Percentiles rank a stretch among this genome's conserved stretches.
phyloP scores from a whole-genome alignment of 2,329 filamentous ascomycete species.

The Didymella glomerata region DNA sequence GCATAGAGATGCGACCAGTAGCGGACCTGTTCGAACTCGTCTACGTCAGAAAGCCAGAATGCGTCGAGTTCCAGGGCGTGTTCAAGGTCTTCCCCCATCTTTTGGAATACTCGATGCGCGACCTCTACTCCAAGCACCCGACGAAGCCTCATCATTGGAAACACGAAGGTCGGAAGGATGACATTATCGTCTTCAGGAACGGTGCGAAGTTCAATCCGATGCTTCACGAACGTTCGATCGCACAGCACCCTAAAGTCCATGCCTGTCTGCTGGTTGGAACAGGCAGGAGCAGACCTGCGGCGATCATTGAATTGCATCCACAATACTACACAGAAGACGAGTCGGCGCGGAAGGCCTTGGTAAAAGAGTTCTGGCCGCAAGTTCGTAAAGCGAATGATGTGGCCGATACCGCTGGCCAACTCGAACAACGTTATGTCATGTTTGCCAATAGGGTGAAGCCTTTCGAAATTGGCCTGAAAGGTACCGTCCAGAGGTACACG shows the following conservation, averaged over 20 bases:
- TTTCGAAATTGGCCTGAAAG: conserved; percentile 58
- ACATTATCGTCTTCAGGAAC: conserved; percentile 33
- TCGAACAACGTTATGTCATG: conserved; percentile 55
- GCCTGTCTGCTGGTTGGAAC: conserved; percentile 47
- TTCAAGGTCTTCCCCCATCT: conserved; percentile 32
- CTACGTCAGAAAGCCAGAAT: conserved; percentile 25
- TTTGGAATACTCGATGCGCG: conserved; percentile 33
- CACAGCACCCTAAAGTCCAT: conserved; percentile 41
- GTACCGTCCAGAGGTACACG: conserved; percentile 54
- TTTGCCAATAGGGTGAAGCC: conserved; percentile 57
- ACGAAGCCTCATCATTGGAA: conserved; percentile 41
- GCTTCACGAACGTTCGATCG: conserved; percentile 35
- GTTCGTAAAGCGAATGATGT: conserved; percentile 56
- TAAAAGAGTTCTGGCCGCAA: conserved; percentile 54
- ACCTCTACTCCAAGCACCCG: conserved; percentile 37
- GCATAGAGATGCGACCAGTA: conserved; percentile 36
- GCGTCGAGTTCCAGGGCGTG: conserved; percentile 28
- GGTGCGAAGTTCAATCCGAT: conserved; percentile 36
- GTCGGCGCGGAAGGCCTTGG: conserved; percentile 39
- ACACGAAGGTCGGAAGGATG: conserved; percentile 33
- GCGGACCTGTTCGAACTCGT: conserved; percentile 34
- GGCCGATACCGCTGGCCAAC: conserved; percentile 53
- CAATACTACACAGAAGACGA: conserved; percentile 32
- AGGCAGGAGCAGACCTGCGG: conserved; percentile 40
- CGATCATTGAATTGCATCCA: conserved; percentile 41